Evolutionary conservation across 495 filamentous ascomycete genomes (phyloP).

Genomic region (Talaromyces borbonicus): DNA sequence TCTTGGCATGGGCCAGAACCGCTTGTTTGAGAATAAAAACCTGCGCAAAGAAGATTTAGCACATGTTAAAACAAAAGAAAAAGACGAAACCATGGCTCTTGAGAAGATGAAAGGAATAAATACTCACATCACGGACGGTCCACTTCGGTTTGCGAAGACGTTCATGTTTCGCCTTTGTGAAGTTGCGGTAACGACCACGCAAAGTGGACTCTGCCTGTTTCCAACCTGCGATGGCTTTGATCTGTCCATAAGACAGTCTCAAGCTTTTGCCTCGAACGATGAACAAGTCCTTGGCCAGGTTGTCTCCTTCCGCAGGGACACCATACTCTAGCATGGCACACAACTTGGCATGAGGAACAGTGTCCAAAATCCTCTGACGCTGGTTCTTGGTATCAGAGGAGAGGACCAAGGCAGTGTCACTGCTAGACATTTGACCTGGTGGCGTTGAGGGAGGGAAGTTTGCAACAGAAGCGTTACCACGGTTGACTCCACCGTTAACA

Average conservation of each 20-base stretch:
- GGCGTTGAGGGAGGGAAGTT: too few species aligned
- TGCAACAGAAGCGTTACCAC: too few species aligned
- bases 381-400: background rate
- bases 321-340: background rate
- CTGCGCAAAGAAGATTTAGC: background rate
- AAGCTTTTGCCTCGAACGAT: conserved; percentile 51
- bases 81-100: too few species aligned
- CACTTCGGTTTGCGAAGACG: conserved; percentile 73
- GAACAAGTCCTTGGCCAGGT: conserved; percentile 45
- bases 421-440: too few species aligned
- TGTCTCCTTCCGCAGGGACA: background rate
- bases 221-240: conserved; percentile 55
- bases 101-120: conserved; percentile 3
- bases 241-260: conserved; percentile 75
- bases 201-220: conserved; percentile 80
- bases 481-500: too few species aligned
- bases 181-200: conserved; percentile 64
- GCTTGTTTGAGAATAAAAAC: background rate
- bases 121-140: conserved; percentile 65
- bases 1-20: background rate
- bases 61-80: too few species aligned
- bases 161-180: conserved; percentile 68
- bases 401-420: too few species aligned
- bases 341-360: background rate
- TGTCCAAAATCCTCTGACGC: background rate